Conservation (phyloP, 1,284 basidiomycete species). For the Leccinum fallax region DNA sequence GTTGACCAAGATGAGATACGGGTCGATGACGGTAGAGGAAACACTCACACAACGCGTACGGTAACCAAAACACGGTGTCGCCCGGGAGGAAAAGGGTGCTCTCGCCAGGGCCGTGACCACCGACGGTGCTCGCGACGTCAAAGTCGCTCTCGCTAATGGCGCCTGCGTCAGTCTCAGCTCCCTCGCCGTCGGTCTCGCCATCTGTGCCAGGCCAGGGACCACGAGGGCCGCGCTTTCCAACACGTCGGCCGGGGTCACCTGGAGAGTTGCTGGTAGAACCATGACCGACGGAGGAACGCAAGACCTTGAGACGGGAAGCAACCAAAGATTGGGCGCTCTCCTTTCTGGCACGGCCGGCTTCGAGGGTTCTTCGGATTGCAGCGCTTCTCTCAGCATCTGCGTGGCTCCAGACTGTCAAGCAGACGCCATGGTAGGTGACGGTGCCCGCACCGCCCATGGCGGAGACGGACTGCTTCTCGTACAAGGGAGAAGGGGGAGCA, state of each 20-base stretch:
- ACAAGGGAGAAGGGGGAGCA: conserved; percentile 40
- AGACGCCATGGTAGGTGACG: conserved; percentile 85
- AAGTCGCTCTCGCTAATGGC: conserved; percentile 82
- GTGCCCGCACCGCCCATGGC: conserved; percentile 45
- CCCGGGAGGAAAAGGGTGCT: conserved; percentile 85
- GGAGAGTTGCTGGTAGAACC: conserved; percentile 44
- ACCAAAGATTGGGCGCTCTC: conserved; percentile 75
- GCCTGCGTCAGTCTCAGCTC: conserved; percentile 70
- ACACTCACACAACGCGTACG: conserved; percentile 84
- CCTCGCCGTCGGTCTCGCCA: conserved; percentile 67
- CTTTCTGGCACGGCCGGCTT: conserved; percentile 73
- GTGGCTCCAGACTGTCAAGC: conserved; percentile 92
- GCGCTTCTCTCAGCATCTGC: conserved; percentile 84
- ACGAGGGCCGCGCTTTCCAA: conserved; percentile 55
- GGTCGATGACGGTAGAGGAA: conserved; percentile 1
- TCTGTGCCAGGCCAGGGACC: conserved; percentile 72
- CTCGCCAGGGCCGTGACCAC: conserved; percentile 77
- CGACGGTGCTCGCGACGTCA: conserved; percentile 70
- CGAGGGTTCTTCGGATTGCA: conserved; percentile 80
- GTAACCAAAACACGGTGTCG: conserved; percentile 91
- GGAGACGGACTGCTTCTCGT: conserved; percentile 41
- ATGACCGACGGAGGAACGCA: conserved; percentile 54
- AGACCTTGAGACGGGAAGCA: conserved; percentile 62
- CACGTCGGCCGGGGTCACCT: conserved; percentile 54
- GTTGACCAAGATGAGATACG: conserved; percentile 9